A percentile compares a stretch with the other conserved stretches of the same genome.
Conservation (phyloP, 306 rosid species). For the Lathyrus oleraceus region DNA sequence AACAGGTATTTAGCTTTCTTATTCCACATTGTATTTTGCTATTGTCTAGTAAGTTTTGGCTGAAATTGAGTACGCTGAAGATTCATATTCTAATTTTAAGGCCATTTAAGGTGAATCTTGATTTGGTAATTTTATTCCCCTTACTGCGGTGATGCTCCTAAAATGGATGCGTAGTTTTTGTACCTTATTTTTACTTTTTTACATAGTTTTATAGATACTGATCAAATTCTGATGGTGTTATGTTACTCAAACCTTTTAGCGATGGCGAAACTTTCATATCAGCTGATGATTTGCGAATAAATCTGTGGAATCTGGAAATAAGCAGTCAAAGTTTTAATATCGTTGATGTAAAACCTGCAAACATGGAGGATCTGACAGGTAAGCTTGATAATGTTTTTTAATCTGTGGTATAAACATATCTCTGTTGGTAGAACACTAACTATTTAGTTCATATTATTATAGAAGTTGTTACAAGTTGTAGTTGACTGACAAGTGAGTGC, state of each 20-base stretch:
- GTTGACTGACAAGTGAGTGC: constrained; percentile 4
- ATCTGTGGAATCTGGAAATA: constrained; percentile 99
- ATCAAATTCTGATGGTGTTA: constrained; percentile 35
- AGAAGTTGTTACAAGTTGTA: constrained; percentile 3
- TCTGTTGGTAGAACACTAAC: constrained; percentile 24
- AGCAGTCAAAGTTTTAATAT: constrained; percentile 98
- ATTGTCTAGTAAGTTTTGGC: constrained; percentile 11
- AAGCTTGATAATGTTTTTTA: constrained; percentile 3
- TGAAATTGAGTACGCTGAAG: constrained; percentile 11
- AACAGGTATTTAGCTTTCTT: constrained; percentile 71
- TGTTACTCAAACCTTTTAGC: constrained; percentile 50
- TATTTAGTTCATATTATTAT: not conserved
- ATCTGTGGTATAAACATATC: constrained; percentile 14
- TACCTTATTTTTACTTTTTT: not conserved
- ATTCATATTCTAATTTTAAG: constrained; percentile 13
- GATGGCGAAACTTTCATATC: constrained; percentile 99
- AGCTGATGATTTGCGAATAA: constrained; percentile 96
- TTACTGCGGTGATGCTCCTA: not conserved
- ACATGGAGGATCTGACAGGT: constrained; percentile 99
- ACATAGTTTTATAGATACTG: constrained; percentile 23
- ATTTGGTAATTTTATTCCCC: not conserved
- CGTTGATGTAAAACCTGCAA: constrained; percentile 96
- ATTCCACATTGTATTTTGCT: constrained; percentile 19
- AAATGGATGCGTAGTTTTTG: constrained; percentile 9
- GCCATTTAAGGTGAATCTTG: constrained; percentile 26